A percentile compares a stretch with the other conserved stretches of the same genome.
phyloP scores from a whole-genome alignment of 306 rosid genomes.

The Argentina anserina region DNA sequence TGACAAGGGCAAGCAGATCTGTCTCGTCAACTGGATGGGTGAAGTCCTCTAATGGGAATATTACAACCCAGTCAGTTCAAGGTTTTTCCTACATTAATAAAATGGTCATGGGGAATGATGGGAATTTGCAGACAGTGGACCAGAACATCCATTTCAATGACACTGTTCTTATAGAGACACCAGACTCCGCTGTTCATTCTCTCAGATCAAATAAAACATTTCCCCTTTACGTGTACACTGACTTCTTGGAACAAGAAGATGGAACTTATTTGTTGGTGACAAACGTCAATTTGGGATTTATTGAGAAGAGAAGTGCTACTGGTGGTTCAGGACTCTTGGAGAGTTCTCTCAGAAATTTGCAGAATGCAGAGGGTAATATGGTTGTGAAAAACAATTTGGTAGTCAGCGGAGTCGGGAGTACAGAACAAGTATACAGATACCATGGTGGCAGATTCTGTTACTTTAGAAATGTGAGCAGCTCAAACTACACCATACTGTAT shows the following conservation, averaged over 20 bases:
- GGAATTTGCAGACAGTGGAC: slow-evolving; percentile 47
- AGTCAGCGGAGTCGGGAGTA: slow-evolving; percentile 51
- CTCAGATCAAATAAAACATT: slow-evolving; percentile 40
- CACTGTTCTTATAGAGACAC: slow-evolving; percentile 29
- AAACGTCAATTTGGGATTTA: slow-evolving; percentile 54
- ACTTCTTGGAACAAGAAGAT: slow-evolving; percentile 31
- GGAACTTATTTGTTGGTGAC: slow-evolving; percentile 30
- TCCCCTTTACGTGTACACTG: slow-evolving; percentile 40
- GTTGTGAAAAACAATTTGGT: slow-evolving; percentile 53
- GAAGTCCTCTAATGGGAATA: slow-evolving; percentile 64
- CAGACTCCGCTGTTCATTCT: slow-evolving; percentile 27
- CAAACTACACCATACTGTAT: slow-evolving; percentile 66
- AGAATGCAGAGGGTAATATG: slow-evolving; percentile 59
- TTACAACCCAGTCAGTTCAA: slow-evolving; percentile 57
- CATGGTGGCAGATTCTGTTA: slow-evolving; percentile 46
- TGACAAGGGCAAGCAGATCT: slow-evolving; percentile 49
- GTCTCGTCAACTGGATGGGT: slow-evolving; percentile 66
- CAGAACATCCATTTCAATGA: slow-evolving; percentile 53
- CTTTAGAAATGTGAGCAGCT: slow-evolving; percentile 69
- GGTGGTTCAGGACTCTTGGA: slow-evolving; percentile 31
- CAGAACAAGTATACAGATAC: slow-evolving; percentile 62
- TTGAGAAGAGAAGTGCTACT: slow-evolving; percentile 34
- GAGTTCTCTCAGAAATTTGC: slow-evolving; percentile 62
- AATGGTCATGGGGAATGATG: slow-evolving; percentile 54
- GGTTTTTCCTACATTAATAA: slow-evolving; percentile 47